Evolutionary conservation across 257 asterid genomes (phyloP).

Genomic region (Coffea canephora): DNA sequence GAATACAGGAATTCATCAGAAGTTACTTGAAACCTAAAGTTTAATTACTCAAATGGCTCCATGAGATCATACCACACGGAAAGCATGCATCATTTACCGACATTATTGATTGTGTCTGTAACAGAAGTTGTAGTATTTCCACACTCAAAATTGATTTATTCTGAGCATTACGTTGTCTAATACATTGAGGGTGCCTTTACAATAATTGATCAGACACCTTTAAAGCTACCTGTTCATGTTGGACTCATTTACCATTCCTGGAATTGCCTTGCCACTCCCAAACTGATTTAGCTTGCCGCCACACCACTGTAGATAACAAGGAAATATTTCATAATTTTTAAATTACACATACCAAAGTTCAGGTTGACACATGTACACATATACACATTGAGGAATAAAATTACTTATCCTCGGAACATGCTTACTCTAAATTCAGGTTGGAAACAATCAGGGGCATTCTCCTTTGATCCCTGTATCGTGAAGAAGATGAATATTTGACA

Average conservation of each 20-base stretch:
- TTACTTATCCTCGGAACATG: background rate
- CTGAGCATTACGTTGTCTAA: too few relatives aligned
- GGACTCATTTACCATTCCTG: constrained; percentile 36
- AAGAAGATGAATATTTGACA: background rate
- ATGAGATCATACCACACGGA: too few relatives aligned
- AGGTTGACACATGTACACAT: too few relatives aligned
- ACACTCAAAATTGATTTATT: background rate
- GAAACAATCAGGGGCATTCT: constrained; percentile 41
- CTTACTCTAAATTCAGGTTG: constrained; percentile 56
- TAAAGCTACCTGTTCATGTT: constrained; percentile 46
- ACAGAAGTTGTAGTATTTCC: too few relatives aligned
- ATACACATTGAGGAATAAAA: background rate
- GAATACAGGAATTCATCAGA: too few relatives aligned
- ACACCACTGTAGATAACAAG: constrained; percentile 32
- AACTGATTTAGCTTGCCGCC: constrained; percentile 58
- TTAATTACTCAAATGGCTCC: too few relatives aligned
- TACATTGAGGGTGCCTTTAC: background rate
- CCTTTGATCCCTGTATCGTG: constrained; percentile 41
- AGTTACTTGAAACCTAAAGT: too few relatives aligned
- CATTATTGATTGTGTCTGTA: too few relatives aligned
- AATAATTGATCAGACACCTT: background rate
- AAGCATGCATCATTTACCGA: too few relatives aligned
- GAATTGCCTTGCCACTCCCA: constrained; percentile 39
- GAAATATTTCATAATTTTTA: background rate
- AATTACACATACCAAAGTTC: too few relatives aligned